phyloP scores from a whole-genome alignment of 192 early-diverging fungal genomes.

The Globomyces pollinis-pini region DNA sequence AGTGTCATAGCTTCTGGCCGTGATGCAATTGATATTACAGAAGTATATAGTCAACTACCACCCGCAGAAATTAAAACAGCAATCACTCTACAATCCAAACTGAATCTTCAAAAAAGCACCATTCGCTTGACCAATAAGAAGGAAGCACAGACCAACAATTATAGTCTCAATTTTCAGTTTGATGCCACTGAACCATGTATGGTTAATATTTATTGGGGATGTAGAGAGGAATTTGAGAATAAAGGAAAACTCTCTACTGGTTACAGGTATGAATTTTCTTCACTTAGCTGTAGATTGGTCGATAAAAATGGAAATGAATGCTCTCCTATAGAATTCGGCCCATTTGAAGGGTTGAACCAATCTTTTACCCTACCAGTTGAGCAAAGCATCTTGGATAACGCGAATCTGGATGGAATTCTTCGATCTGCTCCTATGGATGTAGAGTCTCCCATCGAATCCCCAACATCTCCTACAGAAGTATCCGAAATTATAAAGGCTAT shows the following conservation, averaged over 20 bases:
- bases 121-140: neutral
- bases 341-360: conserved; percentile 1
- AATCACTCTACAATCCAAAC: neutral
- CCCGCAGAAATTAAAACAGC: neutral
- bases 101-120: neutral
- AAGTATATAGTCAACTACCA: neutral
- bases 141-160: neutral
- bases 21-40: neutral
- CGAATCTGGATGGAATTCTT: neutral
- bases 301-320: neutral
- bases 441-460: neutral
- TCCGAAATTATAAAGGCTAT: too few relatives aligned
- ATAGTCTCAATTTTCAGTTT: neutral
- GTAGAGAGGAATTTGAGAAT: neutral
- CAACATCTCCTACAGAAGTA: neutral
- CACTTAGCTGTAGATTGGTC: neutral
- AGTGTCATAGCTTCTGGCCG: neutral
- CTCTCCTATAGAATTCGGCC: neutral
- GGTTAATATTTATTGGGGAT: neutral
- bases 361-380: too few relatives aligned
- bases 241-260: neutral
- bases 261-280: neutral
- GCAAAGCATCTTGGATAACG: neutral
- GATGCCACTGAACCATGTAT: neutral
- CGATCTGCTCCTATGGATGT: neutral